Base-by-base conservation (phyloP, 2,329 filamentous ascomycete species). In the Xylariales sp. region DNA sequence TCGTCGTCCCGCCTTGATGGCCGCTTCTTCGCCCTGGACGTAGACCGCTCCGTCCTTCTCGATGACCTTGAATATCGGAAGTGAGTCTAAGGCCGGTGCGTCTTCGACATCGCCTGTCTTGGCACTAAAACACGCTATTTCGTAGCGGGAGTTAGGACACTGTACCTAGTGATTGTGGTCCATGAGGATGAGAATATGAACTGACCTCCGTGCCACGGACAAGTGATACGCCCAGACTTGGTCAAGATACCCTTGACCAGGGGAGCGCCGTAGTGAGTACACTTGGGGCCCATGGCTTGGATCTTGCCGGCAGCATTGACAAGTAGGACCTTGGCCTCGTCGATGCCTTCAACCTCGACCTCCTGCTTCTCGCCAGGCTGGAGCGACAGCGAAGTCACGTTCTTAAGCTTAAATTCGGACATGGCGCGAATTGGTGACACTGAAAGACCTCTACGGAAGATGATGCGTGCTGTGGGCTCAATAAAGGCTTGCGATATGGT, bases 171-270 rank as follows among this genome's bases (percentile, higher is more conserved):
- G 24, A n/a, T 8, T 27, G n/a, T 27, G 24, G 24, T n/a, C 11
- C 15, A n/a, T 5, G 29, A 9, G 12, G n/a, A n/a, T 4, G 11
- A n/a, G 4, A 8, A 9, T 18, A 34, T 20, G 38, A 20, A 62
- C 73, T 50, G 61, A 93, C 88, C 88, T 69, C 91, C 91, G 61
- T 97, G 91, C 93, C 93, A 97, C 3, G 91, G 89, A 62, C 93
- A 98, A 5, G 88, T 95, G 47, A 98, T 65, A 38, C 88, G 77
- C 4, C 93, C 93, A 51, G 86, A 82, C 3, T 80, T 78, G 6
- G 87, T 87, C 48, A 98, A 66, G 6, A 97, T 82, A 40, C 93
- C 93, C 52, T 91, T 88, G 40, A 82, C 80, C 50, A 98, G 68
- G 11, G 93, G 93, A 29, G 91, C 93, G 24, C 93, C 91, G 60